These are phyloP conservation scores for Podospora bellae-mahoneyi DNA, from an alignment of 495 filamentous ascomycete genomes.

Conservation along the genomic window DNA sequence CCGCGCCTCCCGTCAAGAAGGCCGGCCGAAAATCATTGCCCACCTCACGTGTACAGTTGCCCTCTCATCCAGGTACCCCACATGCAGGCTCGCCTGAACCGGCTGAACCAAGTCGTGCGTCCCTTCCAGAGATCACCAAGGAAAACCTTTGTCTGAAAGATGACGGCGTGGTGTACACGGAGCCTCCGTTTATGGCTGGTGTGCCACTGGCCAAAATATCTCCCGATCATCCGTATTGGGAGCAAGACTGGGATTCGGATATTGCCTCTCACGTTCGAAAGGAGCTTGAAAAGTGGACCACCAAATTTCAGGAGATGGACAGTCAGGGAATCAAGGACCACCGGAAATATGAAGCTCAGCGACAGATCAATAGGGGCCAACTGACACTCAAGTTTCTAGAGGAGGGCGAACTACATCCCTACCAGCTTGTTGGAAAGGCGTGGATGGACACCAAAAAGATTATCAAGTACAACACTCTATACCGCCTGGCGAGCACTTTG, in stretches of 20 bases:
- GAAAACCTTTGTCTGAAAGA: conserved; percentile 36
- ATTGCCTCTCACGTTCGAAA: conserved; percentile 32
- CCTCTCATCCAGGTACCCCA: neutral
- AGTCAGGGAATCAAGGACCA: conserved; percentile 11
- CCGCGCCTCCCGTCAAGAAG: neutral
- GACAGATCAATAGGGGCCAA: conserved; percentile 47
- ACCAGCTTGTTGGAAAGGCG: conserved; percentile 45
- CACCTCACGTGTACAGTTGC: neutral
- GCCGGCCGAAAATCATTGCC: conserved; percentile 28
- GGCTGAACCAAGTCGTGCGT: conserved; percentile 20
- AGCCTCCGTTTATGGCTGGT: conserved; percentile 42
- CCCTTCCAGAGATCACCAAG: conserved; percentile 33
- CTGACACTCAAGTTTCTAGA: conserved; percentile 42
- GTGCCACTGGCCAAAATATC: conserved; percentile 46
- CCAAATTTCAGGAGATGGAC: conserved; percentile 6
- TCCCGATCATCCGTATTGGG: conserved; percentile 45
- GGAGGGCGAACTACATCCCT: conserved; percentile 45
- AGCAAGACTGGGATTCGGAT: conserved; percentile 36
- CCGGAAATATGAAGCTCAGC: conserved; percentile 43
- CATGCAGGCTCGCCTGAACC: neutral
- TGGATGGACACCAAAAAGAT: conserved; percentile 37
- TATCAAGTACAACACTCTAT: conserved; percentile 49
- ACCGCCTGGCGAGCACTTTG: conserved; percentile 43
- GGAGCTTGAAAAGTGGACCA: conserved; percentile 15
- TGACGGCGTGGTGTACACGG: conserved; percentile 38